Evolutionary conservation across 805 yeast species (phyloP).

Genomic region (Debaryomyces tyrocola): DNA sequence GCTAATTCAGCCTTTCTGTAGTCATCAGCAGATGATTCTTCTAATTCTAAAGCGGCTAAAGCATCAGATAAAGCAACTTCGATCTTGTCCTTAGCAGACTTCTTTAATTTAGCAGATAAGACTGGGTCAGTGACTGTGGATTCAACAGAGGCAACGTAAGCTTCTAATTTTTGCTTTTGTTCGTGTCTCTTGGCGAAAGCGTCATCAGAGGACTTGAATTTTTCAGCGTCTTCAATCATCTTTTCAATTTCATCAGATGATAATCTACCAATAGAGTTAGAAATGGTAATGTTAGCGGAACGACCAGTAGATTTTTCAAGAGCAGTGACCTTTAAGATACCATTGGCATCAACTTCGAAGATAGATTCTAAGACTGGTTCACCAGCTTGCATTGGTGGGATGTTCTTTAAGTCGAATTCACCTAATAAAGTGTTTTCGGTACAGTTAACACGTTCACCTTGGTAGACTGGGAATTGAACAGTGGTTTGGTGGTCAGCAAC

Average conservation of each 20-base stretch:
- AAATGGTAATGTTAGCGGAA: conserved; percentile 51
- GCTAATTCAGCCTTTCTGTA: conserved; percentile 98
- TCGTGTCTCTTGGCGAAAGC: conserved; percentile 99
- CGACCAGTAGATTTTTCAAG: conserved; percentile 51
- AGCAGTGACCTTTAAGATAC: conserved; percentile 52
- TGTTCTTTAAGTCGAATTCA: conserved; percentile 52
- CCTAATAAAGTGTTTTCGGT: conserved; percentile 51
- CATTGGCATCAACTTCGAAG: conserved; percentile 52
- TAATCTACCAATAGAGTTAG: conserved; percentile 51
- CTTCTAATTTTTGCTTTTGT: conserved; percentile 98
- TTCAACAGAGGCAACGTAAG: conserved; percentile 95
- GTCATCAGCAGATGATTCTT: conserved; percentile 96
- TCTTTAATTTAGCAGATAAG: conserved; percentile 95
- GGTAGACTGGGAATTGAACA: conserved; percentile 52
- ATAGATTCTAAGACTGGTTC: conserved; percentile 51
- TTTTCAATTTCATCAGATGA: conserved; percentile 50
- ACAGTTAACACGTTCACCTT: conserved; percentile 54
- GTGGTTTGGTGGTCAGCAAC: conserved; percentile 53
- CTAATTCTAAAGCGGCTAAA: conserved; percentile 94
- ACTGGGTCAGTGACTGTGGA: conserved; percentile 97
- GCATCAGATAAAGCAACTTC: conserved; percentile 98
- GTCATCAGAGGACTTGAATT: conserved; percentile 95
- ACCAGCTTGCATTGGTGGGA: conserved; percentile 52
- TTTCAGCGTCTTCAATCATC: conserved; percentile 50
- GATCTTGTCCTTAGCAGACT: conserved; percentile 94